These are phyloP conservation scores for Dichotomocladium elegans DNA, from an alignment of 371 early-diverging fungal genomes.

Conservation along the genomic window DNA sequence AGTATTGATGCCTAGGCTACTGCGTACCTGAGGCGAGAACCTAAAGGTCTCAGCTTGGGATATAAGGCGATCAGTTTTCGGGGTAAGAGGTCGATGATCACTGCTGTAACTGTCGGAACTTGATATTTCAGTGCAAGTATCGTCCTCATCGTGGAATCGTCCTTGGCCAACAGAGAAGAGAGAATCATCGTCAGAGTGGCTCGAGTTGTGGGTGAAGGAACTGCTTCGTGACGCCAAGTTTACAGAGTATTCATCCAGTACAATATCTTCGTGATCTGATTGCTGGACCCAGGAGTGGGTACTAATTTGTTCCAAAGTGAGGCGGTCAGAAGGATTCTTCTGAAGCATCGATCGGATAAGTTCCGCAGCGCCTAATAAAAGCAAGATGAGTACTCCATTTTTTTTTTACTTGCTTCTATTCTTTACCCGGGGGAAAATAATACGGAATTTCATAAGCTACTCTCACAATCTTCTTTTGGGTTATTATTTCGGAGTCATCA, in stretches of 20 bases:
- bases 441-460: constrained; percentile 71
- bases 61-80: constrained; percentile 6
- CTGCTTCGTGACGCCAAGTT: too few relatives aligned
- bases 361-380: constrained; percentile 34
- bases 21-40: constrained; percentile 20
- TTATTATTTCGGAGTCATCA: constrained; percentile 69
- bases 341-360: constrained; percentile 58
- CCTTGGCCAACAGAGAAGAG: constrained; percentile 11
- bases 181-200: constrained; percentile 27
- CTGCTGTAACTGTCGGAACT: neutral
- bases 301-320: constrained; percentile 60
- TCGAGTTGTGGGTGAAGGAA: constrained; percentile 24
- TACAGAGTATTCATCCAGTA: constrained; percentile 14
- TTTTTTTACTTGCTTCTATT: neutral
- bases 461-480: constrained; percentile 71
- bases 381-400: neutral
- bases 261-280: constrained; percentile 17
- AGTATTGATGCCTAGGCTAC: constrained; percentile 15
- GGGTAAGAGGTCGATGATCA: constrained; percentile 2
- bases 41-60: neutral
- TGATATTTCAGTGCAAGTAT: constrained; percentile 13
- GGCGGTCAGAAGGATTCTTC: constrained; percentile 60
- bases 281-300: constrained; percentile 65
- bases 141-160: constrained; percentile 15
- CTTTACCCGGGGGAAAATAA: constrained; percentile 55